Conservation (phyloP, 2,329 filamentous ascomycete genomes). For the Juglanconis oblonga region DNA sequence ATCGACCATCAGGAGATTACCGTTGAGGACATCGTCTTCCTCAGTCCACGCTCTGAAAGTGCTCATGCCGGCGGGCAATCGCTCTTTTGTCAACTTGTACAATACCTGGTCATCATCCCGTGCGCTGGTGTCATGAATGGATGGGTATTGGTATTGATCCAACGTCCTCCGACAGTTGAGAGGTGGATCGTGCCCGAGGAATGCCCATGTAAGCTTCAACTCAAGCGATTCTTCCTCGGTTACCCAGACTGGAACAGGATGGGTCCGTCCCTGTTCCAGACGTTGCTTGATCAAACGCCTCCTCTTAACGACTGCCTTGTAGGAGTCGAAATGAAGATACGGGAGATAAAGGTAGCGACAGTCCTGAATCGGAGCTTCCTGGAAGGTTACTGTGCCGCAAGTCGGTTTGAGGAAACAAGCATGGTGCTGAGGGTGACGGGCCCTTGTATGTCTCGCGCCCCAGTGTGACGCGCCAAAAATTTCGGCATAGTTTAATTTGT, state of each 20-base stretch:
- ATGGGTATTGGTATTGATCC: slow-evolving; percentile 63
- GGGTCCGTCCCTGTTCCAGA: slow-evolving; percentile 49
- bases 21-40: slow-evolving; percentile 33
- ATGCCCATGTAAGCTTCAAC: slow-evolving; percentile 60
- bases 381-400: slow-evolving; percentile 4
- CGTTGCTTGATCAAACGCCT: slow-evolving; percentile 54
- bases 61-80: slow-evolving; percentile 12
- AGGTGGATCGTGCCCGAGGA: slow-evolving; percentile 57
- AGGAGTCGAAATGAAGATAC: slow-evolving; percentile 64
- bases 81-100: slow-evolving; percentile 58
- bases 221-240: slow-evolving; percentile 55
- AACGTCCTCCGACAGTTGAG: slow-evolving; percentile 60
- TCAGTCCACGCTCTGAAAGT: neutral
- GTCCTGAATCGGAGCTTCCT: slow-evolving; percentile 4
- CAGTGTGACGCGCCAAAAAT: too few species aligned
- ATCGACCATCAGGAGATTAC: slow-evolving; percentile 65
- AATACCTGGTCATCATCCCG: slow-evolving; percentile 66
- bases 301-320: slow-evolving; percentile 53
- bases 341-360: slow-evolving; percentile 53
- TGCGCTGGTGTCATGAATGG: slow-evolving; percentile 56
- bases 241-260: slow-evolving; percentile 53
- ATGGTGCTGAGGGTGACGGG: slow-evolving; percentile 28
- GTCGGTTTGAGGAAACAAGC: slow-evolving; percentile 21
- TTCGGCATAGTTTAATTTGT: neutral
- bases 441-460: too few species aligned